phyloP scores from a whole-genome alignment of 495 filamentous ascomycete species.

The Hyaloscypha bicolor region DNA sequence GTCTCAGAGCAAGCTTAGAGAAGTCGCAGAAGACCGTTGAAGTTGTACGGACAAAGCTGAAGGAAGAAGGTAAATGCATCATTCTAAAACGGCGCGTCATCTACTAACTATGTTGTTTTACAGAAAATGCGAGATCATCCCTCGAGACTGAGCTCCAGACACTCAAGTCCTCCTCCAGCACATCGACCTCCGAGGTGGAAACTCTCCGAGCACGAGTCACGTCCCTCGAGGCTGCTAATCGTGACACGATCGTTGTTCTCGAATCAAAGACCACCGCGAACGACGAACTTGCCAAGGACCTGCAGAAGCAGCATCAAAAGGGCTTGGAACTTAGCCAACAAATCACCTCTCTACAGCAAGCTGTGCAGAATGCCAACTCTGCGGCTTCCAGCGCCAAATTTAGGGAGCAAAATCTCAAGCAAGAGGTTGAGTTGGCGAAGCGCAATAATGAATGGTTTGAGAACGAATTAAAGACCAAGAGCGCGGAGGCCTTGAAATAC shows the following conservation, averaged over 20 bases:
- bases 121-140: constrained; percentile 64
- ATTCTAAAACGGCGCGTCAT: not conserved
- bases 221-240: constrained; percentile 86
- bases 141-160: constrained; percentile 81
- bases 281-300: constrained; percentile 81
- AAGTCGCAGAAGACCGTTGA: constrained; percentile 80
- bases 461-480: constrained; percentile 85
- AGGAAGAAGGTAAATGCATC: constrained; percentile 70
- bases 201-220: constrained; percentile 76
- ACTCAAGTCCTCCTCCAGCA: constrained; percentile 74
- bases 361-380: constrained; percentile 77
- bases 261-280: constrained; percentile 89
- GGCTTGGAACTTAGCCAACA: constrained; percentile 79
- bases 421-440: constrained; percentile 84
- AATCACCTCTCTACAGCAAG: constrained; percentile 75
- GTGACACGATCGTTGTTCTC: constrained; percentile 82
- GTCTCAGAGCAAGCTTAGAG: constrained; percentile 76
- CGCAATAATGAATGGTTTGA: constrained; percentile 92
- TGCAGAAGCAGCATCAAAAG: constrained; percentile 86
- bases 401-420: constrained; percentile 82
- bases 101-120: constrained; percentile 28
- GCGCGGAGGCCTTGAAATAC: constrained; percentile 80
- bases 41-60: constrained; percentile 75
- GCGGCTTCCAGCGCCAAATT: constrained; percentile 77
- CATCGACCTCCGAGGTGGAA: constrained; percentile 75